Evolutionary conservation across 768 basidiomycete genomes (phyloP), one percentile per base, ranked within the genome.

Genomic region (Exsudoporus frostii): DNA sequence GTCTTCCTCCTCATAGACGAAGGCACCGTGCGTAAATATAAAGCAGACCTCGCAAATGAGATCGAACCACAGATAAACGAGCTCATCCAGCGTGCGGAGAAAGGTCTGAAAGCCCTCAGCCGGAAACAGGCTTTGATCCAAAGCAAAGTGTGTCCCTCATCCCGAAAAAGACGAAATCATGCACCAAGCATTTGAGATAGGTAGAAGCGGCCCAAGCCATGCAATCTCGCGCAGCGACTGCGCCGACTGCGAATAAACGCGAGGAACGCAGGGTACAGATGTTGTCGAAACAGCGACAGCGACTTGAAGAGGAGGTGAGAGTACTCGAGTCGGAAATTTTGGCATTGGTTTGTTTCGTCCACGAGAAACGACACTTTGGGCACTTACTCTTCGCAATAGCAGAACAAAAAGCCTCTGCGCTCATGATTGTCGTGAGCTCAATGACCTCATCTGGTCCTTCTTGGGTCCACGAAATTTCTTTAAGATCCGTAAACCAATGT

Each of bases 1-100:
- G 82, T 89, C 0, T 92, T 88, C 64, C 71, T 88, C 17, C 79
- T 92, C 10, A 76, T 90, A 1, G 82, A 87, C 48, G 89, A 92
- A 66, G 77, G 74, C 13, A 87, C 84, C 0, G 79, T 91, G n/a
- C 78, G 79, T 48, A 77, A 73, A 67, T 90, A 92, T 73, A 90
- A 91, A 63, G 71, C 84, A 2, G 85, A 86, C 39, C 75, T 92
- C 37, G 84, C 81, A 1, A 86, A 89, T 48, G 90, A 91, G 65
- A 82, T 92, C 10, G 90, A 92, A 54, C 90, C 90, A 17, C 82
- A 86, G 29, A 85, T 92, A 19, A 81, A 76, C 42, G 88, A 92
- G 57, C 80, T 92, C 15, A 78, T 90, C 19, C 77, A 82, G 50
- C 79, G 81, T 22, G 84, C 88, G 1, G 85, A 90, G 62, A 82